A percentile compares a stretch with the other conserved stretches of the same genome.
Evolutionary conservation across 1,284 basidiomycete genomes (phyloP).

Genomic region (Violaceomyces palustris): DNA sequence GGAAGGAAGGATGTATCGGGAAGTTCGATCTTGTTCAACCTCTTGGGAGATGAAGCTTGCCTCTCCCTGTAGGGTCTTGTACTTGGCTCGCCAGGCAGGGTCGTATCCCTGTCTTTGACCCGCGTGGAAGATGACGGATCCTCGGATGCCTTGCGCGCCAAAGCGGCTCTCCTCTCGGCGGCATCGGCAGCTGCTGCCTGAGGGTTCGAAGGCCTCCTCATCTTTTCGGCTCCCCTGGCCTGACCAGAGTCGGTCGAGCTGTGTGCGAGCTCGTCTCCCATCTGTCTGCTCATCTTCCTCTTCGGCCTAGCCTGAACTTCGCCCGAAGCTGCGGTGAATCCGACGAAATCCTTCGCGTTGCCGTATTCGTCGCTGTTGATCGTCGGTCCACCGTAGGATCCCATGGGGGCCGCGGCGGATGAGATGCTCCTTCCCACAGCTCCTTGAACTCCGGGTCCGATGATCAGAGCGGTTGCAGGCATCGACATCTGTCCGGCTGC

Average conservation of each 20-base stretch:
- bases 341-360: slow-evolving; percentile 32
- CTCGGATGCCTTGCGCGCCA: slow-evolving; percentile 5
- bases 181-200: slow-evolving; percentile 26
- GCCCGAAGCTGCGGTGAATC: slow-evolving; percentile 32
- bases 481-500: slow-evolving; percentile 11
- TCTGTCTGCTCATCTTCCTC: slow-evolving; percentile 9
- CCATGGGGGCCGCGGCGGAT: slow-evolving; percentile 19
- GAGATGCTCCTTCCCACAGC: slow-evolving; percentile 22
- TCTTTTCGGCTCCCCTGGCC: too few species aligned
- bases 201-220: slow-evolving; percentile 14
- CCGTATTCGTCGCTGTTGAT: slow-evolving; percentile 19
- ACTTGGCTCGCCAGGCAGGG: not conserved
- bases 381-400: slow-evolving; percentile 12
- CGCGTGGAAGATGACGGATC: too few species aligned
- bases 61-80: not conserved
- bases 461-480: slow-evolving; percentile 42
- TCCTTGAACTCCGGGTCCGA: slow-evolving; percentile 46
- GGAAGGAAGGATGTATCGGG: slow-evolving; percentile 20
- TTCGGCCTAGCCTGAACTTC: slow-evolving; percentile 13
- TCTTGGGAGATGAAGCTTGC: not conserved
- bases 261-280: slow-evolving; percentile 8
- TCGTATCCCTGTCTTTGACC: too few species aligned
- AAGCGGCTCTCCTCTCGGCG: slow-evolving; percentile 21
- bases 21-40: slow-evolving; percentile 12
- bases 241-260: not conserved